Evolutionary conservation across 192 early-diverging fungal genomes (phyloP), one percentile per base, ranked within the genome.

Genomic region (Coemansia sp.): DNA sequence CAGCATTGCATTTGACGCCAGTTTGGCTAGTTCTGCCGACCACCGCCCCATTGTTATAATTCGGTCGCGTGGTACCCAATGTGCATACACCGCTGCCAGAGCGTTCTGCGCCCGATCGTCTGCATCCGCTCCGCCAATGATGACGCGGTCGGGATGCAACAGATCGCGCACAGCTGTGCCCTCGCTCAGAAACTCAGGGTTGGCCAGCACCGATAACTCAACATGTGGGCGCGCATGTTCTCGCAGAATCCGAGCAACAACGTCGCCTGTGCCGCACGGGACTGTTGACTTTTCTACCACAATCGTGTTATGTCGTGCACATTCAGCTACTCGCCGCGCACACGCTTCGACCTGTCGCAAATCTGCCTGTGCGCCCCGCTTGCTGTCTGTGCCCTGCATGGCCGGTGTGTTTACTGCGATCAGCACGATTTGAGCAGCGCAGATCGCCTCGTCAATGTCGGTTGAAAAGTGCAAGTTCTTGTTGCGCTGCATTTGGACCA

Each of bases 171-270:
- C 87, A 19, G 93, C 93, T 17, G 93, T 93, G 50, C 93, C 95
- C 76, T 97, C 95, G 65, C 93, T 92, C 64, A 97, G 85, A 81
- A 97, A 97, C 84, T 97, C 94, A 19, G 94, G 94, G 79, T 97
- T 97, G 14, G 93, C 92, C 49, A 95, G 82, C 53, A 97, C 93
- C 61, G 89, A 87, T 70, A 97, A 95, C 29, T 77, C 82, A 32
- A 94, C 88, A 35, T 82, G 82, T 17, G 76, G 70, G 25, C 65
- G 83, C 3, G 83, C 85, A 75, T 91, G 86, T 4, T 67, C n/a
- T 52, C 90, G 88, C n/a, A 95, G 84, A 41, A 93, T 94, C 41
- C 86, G 86, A 59, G 90, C 85, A 84, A 97, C 90, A 67, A 83
- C 80, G 62, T 92, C 87, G 24, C 93, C 91, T 24, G 94, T 95